Evolutionary conservation across 2,329 filamentous ascomycete species (phyloP), one percentile per base, ranked within the genome.

Genomic region (Stemphylium vesicarium): DNA sequence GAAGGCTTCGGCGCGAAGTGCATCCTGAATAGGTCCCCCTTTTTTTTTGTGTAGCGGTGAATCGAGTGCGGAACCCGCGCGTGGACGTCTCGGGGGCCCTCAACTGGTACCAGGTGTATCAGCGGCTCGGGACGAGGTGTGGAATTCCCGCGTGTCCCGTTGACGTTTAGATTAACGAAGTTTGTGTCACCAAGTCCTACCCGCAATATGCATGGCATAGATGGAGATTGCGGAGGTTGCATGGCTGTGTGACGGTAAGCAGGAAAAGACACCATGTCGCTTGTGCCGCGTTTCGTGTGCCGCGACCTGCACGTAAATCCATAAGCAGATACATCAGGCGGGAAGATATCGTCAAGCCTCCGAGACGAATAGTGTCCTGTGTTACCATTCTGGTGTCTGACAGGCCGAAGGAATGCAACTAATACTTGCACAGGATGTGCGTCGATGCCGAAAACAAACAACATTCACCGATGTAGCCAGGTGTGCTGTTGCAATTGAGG

Each of bases 91-190:
- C 59, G 57, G 62, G 53, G 58, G 57, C 60, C 64, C 60, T 46
- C 44, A 41, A 39, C 50, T 47, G 43, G 53, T 63, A 65, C 55
- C 59, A 65, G 52, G 62, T 71, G 65, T 70, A 65, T 67, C 52
- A 58, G 65, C 68, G 71, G 72, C 60, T 62, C 72, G 72, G 72
- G 64, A 71, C 72, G 72, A 64, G 59, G 49, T 56, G 61, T 69
- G 53, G 61, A 68, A 63, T 60, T 62, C 58, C 64, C 60, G 62
- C 59, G 54, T 57, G 60, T 60, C 58, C 60, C 60, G 56, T 53
- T 59, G 60, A 48, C 44, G 54, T 57, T 65, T 63, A 70, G 70
- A 72, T 73, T 71, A 61, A 73, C 71, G 70, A 73, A 53, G 46
- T 59, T 59, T 64, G 68, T 72, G 60, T 65, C 52, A 67, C 62